A percentile compares a stretch with the other conserved stretches of the same genome.
phyloP scores from a whole-genome alignment of 169 alveolate species.

The Pseudocohnilembus persalinus region DNA sequence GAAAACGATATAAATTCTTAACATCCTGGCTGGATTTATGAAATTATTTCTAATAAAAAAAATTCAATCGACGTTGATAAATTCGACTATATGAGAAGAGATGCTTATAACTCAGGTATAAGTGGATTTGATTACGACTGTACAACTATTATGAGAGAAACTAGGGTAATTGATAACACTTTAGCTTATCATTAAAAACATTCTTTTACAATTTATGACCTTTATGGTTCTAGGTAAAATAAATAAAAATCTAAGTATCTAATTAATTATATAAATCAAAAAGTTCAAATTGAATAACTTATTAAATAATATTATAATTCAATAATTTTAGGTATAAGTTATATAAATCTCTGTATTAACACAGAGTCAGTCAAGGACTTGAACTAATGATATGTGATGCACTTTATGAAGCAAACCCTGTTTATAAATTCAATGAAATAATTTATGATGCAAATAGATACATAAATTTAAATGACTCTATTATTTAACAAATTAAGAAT shows the following conservation, averaged over 20 bases:
- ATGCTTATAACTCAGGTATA: slow-evolving; percentile 54
- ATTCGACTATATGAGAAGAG: slow-evolving; percentile 91
- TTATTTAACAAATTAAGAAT: slow-evolving; percentile 37
- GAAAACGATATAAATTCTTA: too few species aligned
- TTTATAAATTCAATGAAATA: slow-evolving; percentile 51
- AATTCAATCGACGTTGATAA: slow-evolving; percentile 92
- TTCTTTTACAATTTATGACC: slow-evolving; percentile 50
- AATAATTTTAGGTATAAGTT: slow-evolving; percentile 41
- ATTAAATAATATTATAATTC: too few species aligned
- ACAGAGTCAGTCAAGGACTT: slow-evolving; percentile 59
- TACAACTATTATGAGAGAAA: slow-evolving; percentile 49
- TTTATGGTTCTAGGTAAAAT: slow-evolving; percentile 51
- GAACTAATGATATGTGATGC: slow-evolving; percentile 76
- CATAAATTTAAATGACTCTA: slow-evolving; percentile 59
- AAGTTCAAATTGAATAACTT: too few species aligned
- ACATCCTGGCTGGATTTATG: slow-evolving; percentile 78
- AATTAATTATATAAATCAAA: too few species aligned
- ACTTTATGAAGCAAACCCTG: slow-evolving; percentile 51
- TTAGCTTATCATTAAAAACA: slow-evolving; percentile 66
- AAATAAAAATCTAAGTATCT: too few species aligned
- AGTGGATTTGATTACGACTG: slow-evolving; percentile 38
- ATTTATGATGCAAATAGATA: slow-evolving; percentile 56
- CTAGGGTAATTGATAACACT: slow-evolving; percentile 68
- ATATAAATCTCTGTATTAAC: slow-evolving; percentile 59
- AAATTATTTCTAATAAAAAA: slow-evolving; percentile 87